Evolutionary conservation across 1,284 basidiomycete genomes (phyloP), one percentile per base, ranked within the genome.

Genomic region (Pyrrhoderma lamaoense): DNA sequence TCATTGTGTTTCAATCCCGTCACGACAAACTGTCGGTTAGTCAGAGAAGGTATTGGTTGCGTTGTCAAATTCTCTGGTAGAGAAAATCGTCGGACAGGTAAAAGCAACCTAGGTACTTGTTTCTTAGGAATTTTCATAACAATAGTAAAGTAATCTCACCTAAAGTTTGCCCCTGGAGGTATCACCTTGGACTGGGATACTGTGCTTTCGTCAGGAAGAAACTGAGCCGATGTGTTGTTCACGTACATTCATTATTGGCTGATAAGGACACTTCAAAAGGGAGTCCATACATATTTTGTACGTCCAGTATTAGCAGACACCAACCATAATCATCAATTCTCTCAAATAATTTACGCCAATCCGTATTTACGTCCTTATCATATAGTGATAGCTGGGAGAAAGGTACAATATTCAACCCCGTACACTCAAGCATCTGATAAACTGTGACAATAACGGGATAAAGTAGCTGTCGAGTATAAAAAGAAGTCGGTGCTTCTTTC

Each of bases 11-110:
- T 77, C 49, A 88, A 69, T 50, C 74, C 76, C 8, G 82, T 77
- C 0, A 97, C 85, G 14, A 97, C 84, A 65, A 94, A 98, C 64
- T 99, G 95, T n/a, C 93, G 76, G 53, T 89, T 82, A 3, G 87
- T 86, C 31, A 95, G 69, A 3, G 83, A 82, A 0, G 95, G 95
- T 53, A 97, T 90, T 1, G 87, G 77, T 39, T 72, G 71, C 2
- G 77, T 74, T 8, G 81, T 66, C 2, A 75, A 65, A n/a, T 77
- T 76, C 25, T 77, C 72, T 0, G 80, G 61, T 2, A 96, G 66
- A 0, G 73, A 67, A 49, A 89, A 72, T 55, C 85, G 84, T 58
- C 75, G 79, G 40, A 96, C 67, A 0, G 93, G 92, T 13, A 97
- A 68, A 9, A 93, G 69, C 45, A 96, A 71, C 42, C 91, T 93